A percentile compares a stretch with the other conserved stretches of the same genome.
Conservation (phyloP, 2,329 filamentous ascomycete genomes). For the Pseudogymnoascus sp. region DNA sequence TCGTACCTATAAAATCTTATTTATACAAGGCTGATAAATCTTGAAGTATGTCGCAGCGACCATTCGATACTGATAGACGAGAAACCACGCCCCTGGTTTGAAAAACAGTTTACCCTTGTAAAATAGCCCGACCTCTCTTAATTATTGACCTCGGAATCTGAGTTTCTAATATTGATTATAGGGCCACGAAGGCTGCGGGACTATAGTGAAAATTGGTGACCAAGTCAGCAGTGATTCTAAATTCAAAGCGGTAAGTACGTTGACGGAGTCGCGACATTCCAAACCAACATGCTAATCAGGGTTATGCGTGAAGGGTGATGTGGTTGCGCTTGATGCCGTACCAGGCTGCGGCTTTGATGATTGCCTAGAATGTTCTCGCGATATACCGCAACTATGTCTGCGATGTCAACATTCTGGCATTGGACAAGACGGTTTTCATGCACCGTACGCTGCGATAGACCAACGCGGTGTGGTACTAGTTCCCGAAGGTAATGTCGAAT, state of each 20-base stretch:
- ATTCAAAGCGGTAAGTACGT: neutral
- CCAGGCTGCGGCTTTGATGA: conserved; percentile 27
- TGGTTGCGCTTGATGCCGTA: conserved; percentile 26
- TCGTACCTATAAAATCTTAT: neutral
- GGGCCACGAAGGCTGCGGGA: neutral
- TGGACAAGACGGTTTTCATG: conserved; percentile 36
- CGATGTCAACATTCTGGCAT: conserved; percentile 35
- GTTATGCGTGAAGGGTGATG: conserved; percentile 21
- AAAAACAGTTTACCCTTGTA: conserved; percentile 23
- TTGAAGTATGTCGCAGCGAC: conserved; percentile 28
- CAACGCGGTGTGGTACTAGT: neutral
- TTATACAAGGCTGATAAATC: neutral
- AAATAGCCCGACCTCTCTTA: neutral
- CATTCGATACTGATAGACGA: conserved; percentile 26
- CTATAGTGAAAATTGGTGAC: neutral
- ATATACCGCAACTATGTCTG: conserved; percentile 32
- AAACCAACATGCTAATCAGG: neutral
- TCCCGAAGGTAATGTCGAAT: neutral
- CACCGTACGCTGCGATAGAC: conserved; percentile 29
- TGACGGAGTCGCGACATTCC: neutral
- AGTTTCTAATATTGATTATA: neutral
- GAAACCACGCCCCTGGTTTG: conserved; percentile 25
- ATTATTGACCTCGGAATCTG: neutral
- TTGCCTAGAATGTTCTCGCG: conserved; percentile 33
- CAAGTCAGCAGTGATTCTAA: neutral